Evolutionary conservation across 2,329 filamentous ascomycete species (phyloP), one percentile per base, ranked within the genome.

Genomic region (Lecanicillium sp.): DNA sequence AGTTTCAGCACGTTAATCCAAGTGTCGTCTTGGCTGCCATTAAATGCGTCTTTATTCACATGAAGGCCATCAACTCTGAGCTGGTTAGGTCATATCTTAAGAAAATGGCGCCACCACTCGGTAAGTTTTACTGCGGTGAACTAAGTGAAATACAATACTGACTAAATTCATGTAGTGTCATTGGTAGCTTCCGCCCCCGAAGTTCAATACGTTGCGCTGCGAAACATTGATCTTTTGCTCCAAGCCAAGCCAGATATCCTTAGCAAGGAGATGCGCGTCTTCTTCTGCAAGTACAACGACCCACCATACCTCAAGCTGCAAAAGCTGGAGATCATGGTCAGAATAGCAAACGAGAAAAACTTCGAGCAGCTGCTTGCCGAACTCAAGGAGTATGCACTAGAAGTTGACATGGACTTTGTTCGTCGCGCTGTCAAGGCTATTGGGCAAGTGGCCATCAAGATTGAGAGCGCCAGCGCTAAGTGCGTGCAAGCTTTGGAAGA

Each of bases 261-360:
- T 9, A 94, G 87, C 71, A 97, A 97, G 62, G 92, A 98, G 62
- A 79, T 98, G 54, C 80, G 92, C 32, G 92, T 98, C 8, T 98
- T 98, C 68, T 98, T 98, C 68, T 98, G 92, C 81, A 98, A 98
- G 66, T 98, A 98, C 69, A 97, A 97, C 58, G 92, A 98, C 52
- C 90, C 92, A 2, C 88, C 88, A 17, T 98, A 98, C 59, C 81
- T 98, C 53, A 98, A 98, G 63, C 79, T 98, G 44, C 85, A 95
- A 58, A 98, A 98, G 59, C 77, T 98, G 36, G 92, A 98, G 59
- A 97, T 97, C 46, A 97, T 98, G 92, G 90, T 98, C 34, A 82
- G 92, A 61, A 97, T 98, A 79, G 87, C 90, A 44, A 97, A 96
- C 64, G 89, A 96, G 51, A 84, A 83, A 57, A 98, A 97, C 57